Evolutionary conservation across 2,329 filamentous ascomycete genomes (phyloP).

Genomic region (Botryotinia globosa): DNA sequence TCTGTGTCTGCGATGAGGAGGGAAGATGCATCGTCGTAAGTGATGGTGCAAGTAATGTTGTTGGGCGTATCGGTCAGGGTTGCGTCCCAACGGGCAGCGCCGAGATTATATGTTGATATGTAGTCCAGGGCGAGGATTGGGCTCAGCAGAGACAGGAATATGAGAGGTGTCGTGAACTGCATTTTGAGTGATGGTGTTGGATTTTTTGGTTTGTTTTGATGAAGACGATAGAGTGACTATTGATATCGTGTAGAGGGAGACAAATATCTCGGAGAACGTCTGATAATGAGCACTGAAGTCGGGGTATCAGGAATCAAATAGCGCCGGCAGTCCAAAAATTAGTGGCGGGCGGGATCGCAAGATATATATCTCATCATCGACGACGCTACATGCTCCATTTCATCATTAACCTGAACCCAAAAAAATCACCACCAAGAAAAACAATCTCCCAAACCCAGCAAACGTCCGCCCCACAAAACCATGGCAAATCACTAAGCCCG

Average conservation of each 20-base stretch:
- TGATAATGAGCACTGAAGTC: neutral
- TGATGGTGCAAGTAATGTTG: neutral
- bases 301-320: neutral
- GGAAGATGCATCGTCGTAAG: neutral
- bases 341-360: neutral
- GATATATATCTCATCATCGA: constrained; percentile 8
- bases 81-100: constrained; percentile 5
- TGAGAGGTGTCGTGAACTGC: neutral
- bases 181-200: neutral
- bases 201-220: neutral
- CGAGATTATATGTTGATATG: constrained; percentile 3
- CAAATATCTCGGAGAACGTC: neutral
- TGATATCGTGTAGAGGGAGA: neutral
- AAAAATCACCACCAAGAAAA: neutral
- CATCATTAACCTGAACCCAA: neutral
- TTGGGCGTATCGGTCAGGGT: neutral
- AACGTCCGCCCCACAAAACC: neutral
- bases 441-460: neutral
- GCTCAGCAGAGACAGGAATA: neutral
- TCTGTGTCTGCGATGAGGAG: neutral
- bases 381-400: neutral
- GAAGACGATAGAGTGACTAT: neutral
- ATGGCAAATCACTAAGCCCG: neutral
- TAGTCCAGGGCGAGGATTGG: constrained; percentile 10
- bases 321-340: neutral